A percentile compares a stretch with the other conserved stretches of the same genome.
These are phyloP conservation scores for Mallotus repandus DNA, from an alignment of 441 rosid genomes.

Conservation along the genomic window DNA sequence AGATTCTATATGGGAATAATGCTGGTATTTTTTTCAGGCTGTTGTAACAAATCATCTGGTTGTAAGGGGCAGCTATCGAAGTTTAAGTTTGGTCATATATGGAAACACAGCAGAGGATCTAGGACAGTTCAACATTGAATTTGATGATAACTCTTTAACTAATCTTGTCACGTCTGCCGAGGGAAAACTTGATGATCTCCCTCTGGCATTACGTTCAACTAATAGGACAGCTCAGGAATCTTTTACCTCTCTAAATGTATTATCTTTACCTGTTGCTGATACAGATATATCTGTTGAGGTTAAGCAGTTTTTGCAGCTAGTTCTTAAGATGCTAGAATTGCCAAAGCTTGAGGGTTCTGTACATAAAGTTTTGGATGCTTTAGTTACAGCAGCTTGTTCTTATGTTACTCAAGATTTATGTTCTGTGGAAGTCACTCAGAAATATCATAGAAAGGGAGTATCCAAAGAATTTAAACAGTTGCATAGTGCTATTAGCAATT, in stretches of 20 bases:
- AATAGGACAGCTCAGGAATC: constrained; percentile 70
- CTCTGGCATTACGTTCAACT: constrained; percentile 70
- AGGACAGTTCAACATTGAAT: constrained; percentile 94
- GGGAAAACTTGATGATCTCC: constrained; percentile 92
- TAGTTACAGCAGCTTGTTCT: constrained; percentile 61
- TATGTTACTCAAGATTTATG: constrained; percentile 46
- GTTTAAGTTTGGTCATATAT: constrained; percentile 86
- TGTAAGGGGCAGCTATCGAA: constrained; percentile 94
- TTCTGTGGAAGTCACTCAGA: constrained; percentile 40
- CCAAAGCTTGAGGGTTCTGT: constrained; percentile 46
- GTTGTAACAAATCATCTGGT: constrained; percentile 96
- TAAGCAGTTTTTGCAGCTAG: constrained; percentile 65
- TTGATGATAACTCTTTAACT: constrained; percentile 87
- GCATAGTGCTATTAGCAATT: constrained; percentile 40
- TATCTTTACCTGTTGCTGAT: constrained; percentile 54
- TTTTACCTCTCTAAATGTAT: constrained; percentile 58
- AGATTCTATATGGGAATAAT: not conserved
- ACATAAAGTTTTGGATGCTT: constrained; percentile 44
- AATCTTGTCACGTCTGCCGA: constrained; percentile 83
- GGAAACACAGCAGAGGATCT: constrained; percentile 97
- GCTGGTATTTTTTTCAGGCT: constrained; percentile 55
- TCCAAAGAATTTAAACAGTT: constrained; percentile 45
- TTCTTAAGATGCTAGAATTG: constrained; percentile 58
- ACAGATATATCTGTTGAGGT: constrained; percentile 65
- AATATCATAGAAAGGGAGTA: constrained; percentile 37